Percentiles rank a stretch among this genome's conserved stretches.
Conservation (phyloP, 345 rosid species). For the Hevea brasiliensis region DNA sequence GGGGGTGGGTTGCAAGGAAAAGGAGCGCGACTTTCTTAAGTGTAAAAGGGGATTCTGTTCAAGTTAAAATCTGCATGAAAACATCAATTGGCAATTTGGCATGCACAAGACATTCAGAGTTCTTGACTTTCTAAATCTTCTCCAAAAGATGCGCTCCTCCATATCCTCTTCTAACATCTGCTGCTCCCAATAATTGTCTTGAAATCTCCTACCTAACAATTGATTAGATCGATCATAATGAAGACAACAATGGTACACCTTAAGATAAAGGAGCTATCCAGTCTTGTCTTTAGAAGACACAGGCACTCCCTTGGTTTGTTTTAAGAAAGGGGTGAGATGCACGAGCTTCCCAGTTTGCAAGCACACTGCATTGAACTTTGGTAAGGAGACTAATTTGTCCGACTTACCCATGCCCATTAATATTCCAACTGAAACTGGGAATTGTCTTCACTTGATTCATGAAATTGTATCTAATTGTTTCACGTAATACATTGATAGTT, state of each 20-base stretch:
- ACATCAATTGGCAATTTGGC: background rate
- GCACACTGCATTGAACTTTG: constrained; percentile 37
- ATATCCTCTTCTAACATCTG: background rate
- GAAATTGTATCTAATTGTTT: too few species aligned
- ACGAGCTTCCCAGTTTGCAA: constrained; percentile 30
- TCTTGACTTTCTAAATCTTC: background rate
- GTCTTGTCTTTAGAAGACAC: constrained; percentile 24
- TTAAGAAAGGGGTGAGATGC: constrained; percentile 25
- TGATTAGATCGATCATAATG: background rate
- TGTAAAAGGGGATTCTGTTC: background rate
- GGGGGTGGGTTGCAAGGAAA: constrained; percentile 4
- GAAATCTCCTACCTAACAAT: constrained; percentile 25
- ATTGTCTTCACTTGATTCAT: background rate
- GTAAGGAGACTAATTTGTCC: constrained; percentile 34
- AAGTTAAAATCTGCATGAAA: background rate
- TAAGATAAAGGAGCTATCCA: background rate
- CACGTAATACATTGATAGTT: too few species aligned
- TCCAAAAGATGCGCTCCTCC: constrained; percentile 5
- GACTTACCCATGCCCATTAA: constrained; percentile 32
- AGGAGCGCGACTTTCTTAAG: background rate
- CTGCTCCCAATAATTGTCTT: background rate
- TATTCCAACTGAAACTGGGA: background rate
- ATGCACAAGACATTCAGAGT: background rate
- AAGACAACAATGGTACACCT: background rate
- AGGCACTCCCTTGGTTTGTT: constrained; percentile 30